Conservation (phyloP, 257 asterid genomes). For the Plantago major region DNA sequence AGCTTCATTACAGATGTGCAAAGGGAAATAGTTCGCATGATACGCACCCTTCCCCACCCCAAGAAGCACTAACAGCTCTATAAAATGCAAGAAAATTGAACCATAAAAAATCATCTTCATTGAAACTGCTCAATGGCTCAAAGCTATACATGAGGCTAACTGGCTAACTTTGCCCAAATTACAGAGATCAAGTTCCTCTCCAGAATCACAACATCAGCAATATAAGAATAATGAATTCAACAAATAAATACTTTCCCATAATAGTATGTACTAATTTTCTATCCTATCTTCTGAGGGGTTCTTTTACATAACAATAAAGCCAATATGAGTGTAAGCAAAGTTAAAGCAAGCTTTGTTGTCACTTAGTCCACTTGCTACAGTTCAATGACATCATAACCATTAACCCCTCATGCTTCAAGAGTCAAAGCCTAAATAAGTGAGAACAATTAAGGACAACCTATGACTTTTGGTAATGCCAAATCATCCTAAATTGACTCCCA, state of each 20-base stretch:
- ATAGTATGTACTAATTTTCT: background rate
- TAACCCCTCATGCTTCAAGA: slow-evolving; percentile 10
- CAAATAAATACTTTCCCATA: too few species aligned
- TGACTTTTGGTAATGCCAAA: slow-evolving; percentile 7
- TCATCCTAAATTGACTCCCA: slow-evolving; percentile 1
- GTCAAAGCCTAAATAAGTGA: background rate
- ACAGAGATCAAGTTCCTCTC: too few species aligned
- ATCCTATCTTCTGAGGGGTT: background rate
- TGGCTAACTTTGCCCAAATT: too few species aligned
- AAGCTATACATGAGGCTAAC: too few species aligned
- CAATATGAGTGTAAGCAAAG: background rate
- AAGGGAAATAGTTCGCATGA: too few species aligned
- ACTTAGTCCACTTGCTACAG: background rate
- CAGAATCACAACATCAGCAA: background rate
- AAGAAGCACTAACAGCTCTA: too few species aligned
- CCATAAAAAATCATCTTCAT: too few species aligned
- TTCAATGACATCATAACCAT: slow-evolving; percentile 6
- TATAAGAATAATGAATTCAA: background rate
- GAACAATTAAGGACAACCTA: background rate
- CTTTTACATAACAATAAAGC: background rate
- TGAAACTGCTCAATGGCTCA: too few species aligned
- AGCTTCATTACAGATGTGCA: too few species aligned
- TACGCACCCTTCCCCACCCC: too few species aligned
- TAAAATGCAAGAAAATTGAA: too few species aligned
- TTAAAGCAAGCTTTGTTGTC: slow-evolving; percentile 5